Conservation (phyloP, 371 early-diverging fungal species). For the Mucor piriformis region DNA sequence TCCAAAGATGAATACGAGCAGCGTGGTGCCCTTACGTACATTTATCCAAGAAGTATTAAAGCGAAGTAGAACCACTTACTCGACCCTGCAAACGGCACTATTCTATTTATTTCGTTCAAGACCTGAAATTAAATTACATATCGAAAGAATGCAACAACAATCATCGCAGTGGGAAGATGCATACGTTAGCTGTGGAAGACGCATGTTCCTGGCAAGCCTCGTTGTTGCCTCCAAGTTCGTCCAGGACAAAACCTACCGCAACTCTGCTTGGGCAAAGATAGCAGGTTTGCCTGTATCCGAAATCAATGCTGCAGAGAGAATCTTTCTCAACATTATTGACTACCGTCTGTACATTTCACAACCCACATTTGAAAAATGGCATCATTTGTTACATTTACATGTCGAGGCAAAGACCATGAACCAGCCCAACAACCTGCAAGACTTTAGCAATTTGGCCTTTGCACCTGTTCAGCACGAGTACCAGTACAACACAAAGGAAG, state of each 20-base stretch:
- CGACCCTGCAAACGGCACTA: slow-evolving; percentile 74
- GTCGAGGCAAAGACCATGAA: slow-evolving; percentile 38
- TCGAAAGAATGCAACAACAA: slow-evolving; percentile 25
- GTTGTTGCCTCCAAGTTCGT: slow-evolving; percentile 77
- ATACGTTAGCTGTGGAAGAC: slow-evolving; percentile 67
- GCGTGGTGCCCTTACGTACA: slow-evolving; percentile 57
- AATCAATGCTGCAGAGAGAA: slow-evolving; percentile 73
- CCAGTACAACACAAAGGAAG: background rate
- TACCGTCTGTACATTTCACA: slow-evolving; percentile 70
- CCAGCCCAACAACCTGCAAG: slow-evolving; percentile 15
- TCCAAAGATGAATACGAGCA: background rate
- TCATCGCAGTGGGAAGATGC: slow-evolving; percentile 36
- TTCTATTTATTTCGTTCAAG: slow-evolving; percentile 67
- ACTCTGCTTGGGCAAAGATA: slow-evolving; percentile 79
- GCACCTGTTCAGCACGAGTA: slow-evolving; percentile 1
- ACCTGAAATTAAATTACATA: slow-evolving; percentile 29
- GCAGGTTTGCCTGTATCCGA: slow-evolving; percentile 71
- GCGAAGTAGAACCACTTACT: slow-evolving; percentile 77
- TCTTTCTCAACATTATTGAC: slow-evolving; percentile 69
- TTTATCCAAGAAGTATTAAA: slow-evolving; percentile 80
- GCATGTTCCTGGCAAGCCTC: slow-evolving; percentile 73
- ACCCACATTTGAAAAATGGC: slow-evolving; percentile 68
- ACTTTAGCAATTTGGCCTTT: slow-evolving; percentile 19
- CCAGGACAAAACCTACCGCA: slow-evolving; percentile 74
- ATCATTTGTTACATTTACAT: slow-evolving; percentile 58